A percentile compares a stretch with the other conserved stretches of the same genome.
Evolutionary conservation across 495 filamentous ascomycete genomes (phyloP).

Genomic region (Lasiosphaeria ovina): DNA sequence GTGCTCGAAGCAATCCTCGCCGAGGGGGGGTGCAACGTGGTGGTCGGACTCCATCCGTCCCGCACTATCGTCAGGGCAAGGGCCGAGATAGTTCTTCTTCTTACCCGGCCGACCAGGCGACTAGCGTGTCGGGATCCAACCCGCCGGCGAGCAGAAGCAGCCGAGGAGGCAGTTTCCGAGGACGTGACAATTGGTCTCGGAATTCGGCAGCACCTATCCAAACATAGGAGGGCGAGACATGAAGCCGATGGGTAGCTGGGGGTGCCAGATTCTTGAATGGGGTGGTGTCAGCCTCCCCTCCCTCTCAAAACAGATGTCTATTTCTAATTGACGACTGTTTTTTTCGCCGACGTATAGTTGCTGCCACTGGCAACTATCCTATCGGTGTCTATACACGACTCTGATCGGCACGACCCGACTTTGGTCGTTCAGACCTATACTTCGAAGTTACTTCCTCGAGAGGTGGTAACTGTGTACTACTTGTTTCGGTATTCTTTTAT

Average conservation of each 20-base stretch:
- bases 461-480: slow-evolving; percentile 19
- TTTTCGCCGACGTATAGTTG: too few species aligned
- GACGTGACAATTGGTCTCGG: slow-evolving; percentile 31
- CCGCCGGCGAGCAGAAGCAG: slow-evolving; percentile 12
- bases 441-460: slow-evolving; percentile 7
- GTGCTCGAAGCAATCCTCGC: slow-evolving; percentile 48
- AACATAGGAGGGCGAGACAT: slow-evolving; percentile 14
- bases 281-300: not conserved
- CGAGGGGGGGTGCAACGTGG: slow-evolving; percentile 35
- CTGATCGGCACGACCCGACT: not conserved
- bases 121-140: slow-evolving; percentile 14
- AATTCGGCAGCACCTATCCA: slow-evolving; percentile 24
- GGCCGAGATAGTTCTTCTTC: slow-evolving; percentile 23
- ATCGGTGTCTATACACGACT: not conserved
- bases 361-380: not conserved
- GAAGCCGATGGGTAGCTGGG: not conserved
- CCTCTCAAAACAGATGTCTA: too few species aligned
- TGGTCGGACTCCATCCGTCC: slow-evolving; percentile 22
- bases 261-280: not conserved
- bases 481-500: slow-evolving; percentile 1
- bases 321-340: too few species aligned
- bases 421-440: not conserved
- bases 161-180: slow-evolving; percentile 29
- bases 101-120: slow-evolving; percentile 22
- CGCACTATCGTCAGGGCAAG: slow-evolving; percentile 23